Evolutionary conservation across 1,284 basidiomycete species (phyloP).

Genomic region (Sporisorium sorghi): DNA sequence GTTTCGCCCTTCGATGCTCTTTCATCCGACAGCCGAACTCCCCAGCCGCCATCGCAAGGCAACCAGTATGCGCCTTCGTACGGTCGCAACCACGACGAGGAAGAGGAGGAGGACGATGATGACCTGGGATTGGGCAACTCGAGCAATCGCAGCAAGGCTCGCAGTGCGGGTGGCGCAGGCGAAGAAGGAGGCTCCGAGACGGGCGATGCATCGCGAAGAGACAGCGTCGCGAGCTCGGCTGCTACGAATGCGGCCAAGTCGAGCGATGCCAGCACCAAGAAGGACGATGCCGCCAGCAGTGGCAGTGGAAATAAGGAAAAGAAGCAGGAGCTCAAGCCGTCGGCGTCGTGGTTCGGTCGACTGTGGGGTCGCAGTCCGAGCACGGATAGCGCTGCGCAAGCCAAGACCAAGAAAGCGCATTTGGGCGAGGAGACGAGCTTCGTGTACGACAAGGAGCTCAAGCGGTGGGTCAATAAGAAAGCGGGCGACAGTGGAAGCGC

Average conservation of each 20-base stretch:
- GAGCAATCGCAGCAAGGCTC: slow-evolving; percentile 36
- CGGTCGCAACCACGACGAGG: slow-evolving; percentile 14
- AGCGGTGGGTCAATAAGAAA: slow-evolving; percentile 96
- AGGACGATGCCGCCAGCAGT: slow-evolving; percentile 22
- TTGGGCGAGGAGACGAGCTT: slow-evolving; percentile 91
- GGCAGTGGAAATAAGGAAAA: slow-evolving; percentile 27
- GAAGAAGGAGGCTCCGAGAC: slow-evolving; percentile 12
- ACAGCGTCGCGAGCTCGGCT: slow-evolving; percentile 29
- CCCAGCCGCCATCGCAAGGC: slow-evolving; percentile 36
- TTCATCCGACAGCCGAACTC: slow-evolving; percentile 58
- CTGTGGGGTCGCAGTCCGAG: slow-evolving; percentile 67
- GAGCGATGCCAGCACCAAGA: slow-evolving; percentile 21
- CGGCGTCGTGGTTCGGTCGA: slow-evolving; percentile 79
- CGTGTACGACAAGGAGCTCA: slow-evolving; percentile 92
- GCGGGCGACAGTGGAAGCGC: slow-evolving; percentile 69
- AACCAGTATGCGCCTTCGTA: slow-evolving; percentile 39
- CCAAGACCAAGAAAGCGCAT: slow-evolving; percentile 75
- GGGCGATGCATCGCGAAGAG: slow-evolving; percentile 23
- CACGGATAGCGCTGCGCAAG: slow-evolving; percentile 68
- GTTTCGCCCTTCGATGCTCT: slow-evolving; percentile 85
- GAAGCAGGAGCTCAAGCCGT: slow-evolving; percentile 57
- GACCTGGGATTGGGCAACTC: slow-evolving; percentile 91
- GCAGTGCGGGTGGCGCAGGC: slow-evolving; percentile 12
- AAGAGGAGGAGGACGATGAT: slow-evolving; percentile 75
- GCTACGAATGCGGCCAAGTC: slow-evolving; percentile 13